A percentile compares a stretch with the other conserved stretches of the same genome.
Evolutionary conservation across 768 basidiomycete species (phyloP).

Genomic region (Trametes punicea): DNA sequence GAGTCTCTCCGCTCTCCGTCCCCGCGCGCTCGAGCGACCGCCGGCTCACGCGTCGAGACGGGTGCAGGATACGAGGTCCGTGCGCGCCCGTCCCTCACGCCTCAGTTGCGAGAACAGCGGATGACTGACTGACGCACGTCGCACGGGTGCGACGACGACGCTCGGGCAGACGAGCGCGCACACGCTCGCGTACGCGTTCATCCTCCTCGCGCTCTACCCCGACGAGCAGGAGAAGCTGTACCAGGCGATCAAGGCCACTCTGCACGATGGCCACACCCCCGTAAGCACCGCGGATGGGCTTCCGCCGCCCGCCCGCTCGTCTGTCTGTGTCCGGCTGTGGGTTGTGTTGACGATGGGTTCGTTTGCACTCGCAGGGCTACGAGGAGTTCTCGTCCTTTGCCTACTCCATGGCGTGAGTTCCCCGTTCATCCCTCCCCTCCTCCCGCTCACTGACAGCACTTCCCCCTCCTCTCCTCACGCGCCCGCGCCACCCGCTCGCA

Average conservation of each 20-base stretch:
- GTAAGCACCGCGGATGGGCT: slow-evolving; percentile 17
- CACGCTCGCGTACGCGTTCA: slow-evolving; percentile 34
- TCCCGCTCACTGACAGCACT: not conserved
- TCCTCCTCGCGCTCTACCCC: slow-evolving; percentile 38
- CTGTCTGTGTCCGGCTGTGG: too few relatives aligned
- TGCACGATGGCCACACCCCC: slow-evolving; percentile 27
- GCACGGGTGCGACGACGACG: too few relatives aligned
- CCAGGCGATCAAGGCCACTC: slow-evolving; percentile 28
- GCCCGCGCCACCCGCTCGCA: not conserved
- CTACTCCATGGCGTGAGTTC: slow-evolving; percentile 27
- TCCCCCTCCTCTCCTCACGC: too few relatives aligned
- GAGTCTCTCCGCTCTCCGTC: not conserved
- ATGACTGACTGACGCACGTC: too few relatives aligned
- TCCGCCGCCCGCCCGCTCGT: not conserved
- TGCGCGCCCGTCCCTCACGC: not conserved
- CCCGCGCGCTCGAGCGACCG: not conserved
- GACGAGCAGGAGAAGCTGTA: slow-evolving; percentile 39
- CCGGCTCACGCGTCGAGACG: not conserved
- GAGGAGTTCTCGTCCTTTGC: slow-evolving; percentile 27
- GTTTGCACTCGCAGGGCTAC: slow-evolving; percentile 23
- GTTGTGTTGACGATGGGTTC: too few relatives aligned
- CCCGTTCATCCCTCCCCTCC: not conserved
- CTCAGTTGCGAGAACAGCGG: too few relatives aligned
- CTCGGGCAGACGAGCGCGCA: slow-evolving; percentile 33
- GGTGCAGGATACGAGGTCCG: slow-evolving; percentile 44